Conservation (phyloP, 2,329 filamentous ascomycete genomes). For the Penicillium aurantiogriseum region DNA sequence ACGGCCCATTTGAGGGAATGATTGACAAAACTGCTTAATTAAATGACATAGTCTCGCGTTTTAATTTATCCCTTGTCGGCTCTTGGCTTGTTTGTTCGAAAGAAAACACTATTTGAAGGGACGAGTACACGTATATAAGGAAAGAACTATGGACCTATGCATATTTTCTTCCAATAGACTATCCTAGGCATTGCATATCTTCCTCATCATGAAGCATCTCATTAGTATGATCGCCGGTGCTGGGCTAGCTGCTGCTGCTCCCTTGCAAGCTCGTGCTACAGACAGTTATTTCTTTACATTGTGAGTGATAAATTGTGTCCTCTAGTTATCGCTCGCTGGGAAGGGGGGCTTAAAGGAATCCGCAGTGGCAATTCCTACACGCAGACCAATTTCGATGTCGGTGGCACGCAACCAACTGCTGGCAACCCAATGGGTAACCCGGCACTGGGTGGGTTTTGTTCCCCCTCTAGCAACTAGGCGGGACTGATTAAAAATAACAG, state of each 20-base stretch:
- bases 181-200: neutral
- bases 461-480: neutral
- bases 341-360: neutral
- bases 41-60: neutral
- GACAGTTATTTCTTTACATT: slow-evolving; percentile 45
- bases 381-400: slow-evolving; percentile 58
- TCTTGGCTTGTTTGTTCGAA: neutral
- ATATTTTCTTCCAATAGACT: neutral
- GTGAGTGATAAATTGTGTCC: slow-evolving; percentile 22
- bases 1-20: neutral
- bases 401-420: slow-evolving; percentile 51
- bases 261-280: slow-evolving; percentile 9
- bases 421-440: slow-evolving; percentile 64
- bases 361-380: slow-evolving; percentile 60
- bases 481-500: slow-evolving; percentile 29
- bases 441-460: slow-evolving; percentile 24
- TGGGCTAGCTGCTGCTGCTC: slow-evolving; percentile 19
- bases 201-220: slow-evolving; percentile 12
- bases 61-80: neutral
- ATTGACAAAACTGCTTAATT: neutral
- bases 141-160: neutral
- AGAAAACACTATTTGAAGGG: neutral
- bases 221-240: slow-evolving; percentile 11
- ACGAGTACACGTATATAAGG: neutral
- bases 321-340: too few species aligned